Base-by-base conservation (phyloP, 1,139 yeast species). In the Yamadazyma diospyri region DNA sequence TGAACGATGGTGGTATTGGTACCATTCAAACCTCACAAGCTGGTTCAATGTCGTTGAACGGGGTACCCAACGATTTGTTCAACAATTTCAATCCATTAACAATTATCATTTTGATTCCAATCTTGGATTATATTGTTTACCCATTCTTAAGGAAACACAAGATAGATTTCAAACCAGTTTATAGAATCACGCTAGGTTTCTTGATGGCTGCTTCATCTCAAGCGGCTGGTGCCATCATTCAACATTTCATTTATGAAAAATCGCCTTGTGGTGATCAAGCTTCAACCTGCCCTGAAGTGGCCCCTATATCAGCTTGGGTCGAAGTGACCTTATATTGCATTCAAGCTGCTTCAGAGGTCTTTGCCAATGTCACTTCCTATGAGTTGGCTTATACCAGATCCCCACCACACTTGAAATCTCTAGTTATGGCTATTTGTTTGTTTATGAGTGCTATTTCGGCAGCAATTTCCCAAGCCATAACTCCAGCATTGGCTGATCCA, bases 361-460 rank as follows among this genome's bases (percentile, higher is more conserved):
- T 80, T 48, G 81, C 84, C 20, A 76, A 64, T 40, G 74, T 78
- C 33, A 78, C 87, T 11, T 83, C 78, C 36, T 78, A 79, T 48
- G 87, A 80, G 55, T 65, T 79, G 47, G 87, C 88, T 7, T 81
- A 79, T 54, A 71, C 84, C 2, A 69, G 81, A 52, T 73, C 87
- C 18, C 86, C 88, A 30, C 76, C 71, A 10, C 64, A 69, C 30
- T 76, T 80, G 82, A 78, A 78, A 53, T 78, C 84, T 34, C 66
- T 81, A 42, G 82, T 80, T 32, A 72, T 78, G 76, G 78, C 88
- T 5, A 54, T 81, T 38, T 78, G 78, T 63, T 63, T 81, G 42
- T 67, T 78, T 45, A 76, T 74, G 33, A 69, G 70, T 35, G 83
- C 87, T 7, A 48, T 79, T 32, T 63, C 81, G 9, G 77, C 82